Evolutionary conservation across 2,329 filamentous ascomycete species (phyloP).

Genomic region (Colletotrichum magnum): DNA sequence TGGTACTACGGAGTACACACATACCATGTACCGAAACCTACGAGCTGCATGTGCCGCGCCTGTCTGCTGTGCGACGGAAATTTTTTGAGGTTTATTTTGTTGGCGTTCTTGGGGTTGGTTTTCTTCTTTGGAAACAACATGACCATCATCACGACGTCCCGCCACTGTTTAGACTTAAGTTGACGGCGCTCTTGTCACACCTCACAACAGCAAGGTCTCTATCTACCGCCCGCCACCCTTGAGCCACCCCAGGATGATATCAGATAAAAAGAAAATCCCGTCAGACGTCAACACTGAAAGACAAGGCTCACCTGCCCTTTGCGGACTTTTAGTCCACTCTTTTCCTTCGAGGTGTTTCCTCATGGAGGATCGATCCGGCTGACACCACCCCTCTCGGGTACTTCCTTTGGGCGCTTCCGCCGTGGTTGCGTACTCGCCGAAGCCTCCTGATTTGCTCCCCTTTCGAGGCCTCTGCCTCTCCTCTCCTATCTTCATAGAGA

Average conservation of each 20-base stretch:
- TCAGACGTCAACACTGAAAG: not conserved
- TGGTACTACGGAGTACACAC: no score
- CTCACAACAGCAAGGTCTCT: no score
- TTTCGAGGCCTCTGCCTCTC: not conserved
- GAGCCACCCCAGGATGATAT: not conserved
- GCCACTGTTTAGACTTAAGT: conserved; percentile 15
- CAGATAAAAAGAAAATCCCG: not conserved
- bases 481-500: not conserved
- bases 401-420: not conserved
- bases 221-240: not conserved
- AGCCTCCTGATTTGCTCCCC: no score
- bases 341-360: conserved; percentile 5
- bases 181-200: not conserved
- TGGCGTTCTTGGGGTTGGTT: no score
- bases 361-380: conserved; percentile 6
- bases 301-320: conserved; percentile 26
- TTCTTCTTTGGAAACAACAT: not conserved
- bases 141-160: not conserved
- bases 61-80: not conserved
- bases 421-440: not conserved
- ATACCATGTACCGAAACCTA: not conserved
- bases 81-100: not conserved
- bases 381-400: not conserved
- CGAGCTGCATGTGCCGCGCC: not conserved
- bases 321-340: not conserved